Percentiles rank a stretch among this genome's conserved stretches.
These are phyloP conservation scores for Cytospora piceae DNA, from an alignment of 2,329 filamentous ascomycete species.

Conservation along the genomic window DNA sequence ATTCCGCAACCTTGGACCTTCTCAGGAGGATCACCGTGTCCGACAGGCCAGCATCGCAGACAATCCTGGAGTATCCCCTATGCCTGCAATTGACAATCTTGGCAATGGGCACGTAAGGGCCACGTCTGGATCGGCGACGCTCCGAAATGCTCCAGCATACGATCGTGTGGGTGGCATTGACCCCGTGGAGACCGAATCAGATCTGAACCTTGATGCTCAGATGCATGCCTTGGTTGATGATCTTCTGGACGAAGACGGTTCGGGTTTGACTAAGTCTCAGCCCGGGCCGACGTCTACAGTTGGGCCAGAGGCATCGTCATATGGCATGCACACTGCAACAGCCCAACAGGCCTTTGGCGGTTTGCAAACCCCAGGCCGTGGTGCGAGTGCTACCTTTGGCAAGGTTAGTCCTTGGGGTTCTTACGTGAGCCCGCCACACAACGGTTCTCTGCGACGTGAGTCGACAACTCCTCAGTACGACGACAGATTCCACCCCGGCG, in stretches of 20 bases:
- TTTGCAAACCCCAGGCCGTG: constrained; percentile 34
- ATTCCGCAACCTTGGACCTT: constrained; percentile 12
- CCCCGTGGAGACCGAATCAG: constrained; percentile 27
- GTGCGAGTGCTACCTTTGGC: constrained; percentile 1
- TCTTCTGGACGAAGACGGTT: constrained; percentile 42
- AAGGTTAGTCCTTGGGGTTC: constrained; percentile 18
- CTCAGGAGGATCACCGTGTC: not conserved
- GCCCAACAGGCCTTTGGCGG: constrained; percentile 55
- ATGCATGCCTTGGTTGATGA: constrained; percentile 47
- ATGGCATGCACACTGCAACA: constrained; percentile 58
- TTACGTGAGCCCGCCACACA: constrained; percentile 8
- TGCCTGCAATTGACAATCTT: not conserved
- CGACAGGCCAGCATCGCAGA: not conserved
- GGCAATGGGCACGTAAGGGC: constrained; percentile 2
- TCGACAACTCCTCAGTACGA: constrained; percentile 11
- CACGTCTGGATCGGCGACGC: not conserved
- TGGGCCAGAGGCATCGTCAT: constrained; percentile 48
- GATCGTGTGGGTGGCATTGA: constrained; percentile 12
- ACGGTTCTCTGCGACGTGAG: not conserved
- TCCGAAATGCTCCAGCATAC: not conserved
- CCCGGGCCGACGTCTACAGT: constrained; percentile 40
- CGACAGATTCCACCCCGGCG: constrained; percentile 1
- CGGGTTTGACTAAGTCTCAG: constrained; percentile 37
- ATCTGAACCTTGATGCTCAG: constrained; percentile 25
- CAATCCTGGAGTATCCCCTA: not conserved